phyloP scores from a whole-genome alignment of 805 yeast genomes.

The Candida palmyrensis region DNA sequence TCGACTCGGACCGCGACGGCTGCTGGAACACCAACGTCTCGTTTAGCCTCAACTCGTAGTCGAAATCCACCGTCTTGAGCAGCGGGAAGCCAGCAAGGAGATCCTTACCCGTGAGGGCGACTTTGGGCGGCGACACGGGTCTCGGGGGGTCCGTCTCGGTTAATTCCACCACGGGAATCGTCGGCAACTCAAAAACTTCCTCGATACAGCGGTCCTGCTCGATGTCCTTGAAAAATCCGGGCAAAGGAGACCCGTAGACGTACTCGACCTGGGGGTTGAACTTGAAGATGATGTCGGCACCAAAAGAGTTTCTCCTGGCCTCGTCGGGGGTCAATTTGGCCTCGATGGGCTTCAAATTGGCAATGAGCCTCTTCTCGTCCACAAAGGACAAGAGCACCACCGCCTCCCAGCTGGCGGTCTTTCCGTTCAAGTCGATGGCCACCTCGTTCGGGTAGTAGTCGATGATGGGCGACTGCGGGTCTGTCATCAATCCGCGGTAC shows the following conservation, averaged over 20 bases:
- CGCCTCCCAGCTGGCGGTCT: constrained; percentile 96
- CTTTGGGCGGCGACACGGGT: constrained; percentile 51
- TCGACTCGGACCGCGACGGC: constrained; percentile 78
- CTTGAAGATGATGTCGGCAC: constrained; percentile 60
- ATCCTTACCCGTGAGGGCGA: constrained; percentile 65
- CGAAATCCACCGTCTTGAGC: constrained; percentile 63
- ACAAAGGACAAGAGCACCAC: constrained; percentile 91
- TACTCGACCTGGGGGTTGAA: constrained; percentile 73
- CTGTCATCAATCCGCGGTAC: constrained; percentile 80
- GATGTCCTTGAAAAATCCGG: constrained; percentile 71
- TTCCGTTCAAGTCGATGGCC: constrained; percentile 87
- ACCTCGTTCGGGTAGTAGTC: constrained; percentile 91
- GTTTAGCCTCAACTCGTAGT: constrained; percentile 47
- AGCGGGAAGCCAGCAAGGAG: constrained; percentile 90
- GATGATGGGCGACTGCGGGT: constrained; percentile 75
- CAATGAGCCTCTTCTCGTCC: constrained; percentile 69
- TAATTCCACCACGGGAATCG: constrained; percentile 33
- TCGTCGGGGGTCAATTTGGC: constrained; percentile 64
- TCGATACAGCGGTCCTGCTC: constrained; percentile 78
- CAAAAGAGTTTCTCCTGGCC: constrained; percentile 65
- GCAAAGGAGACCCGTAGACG: constrained; percentile 69
- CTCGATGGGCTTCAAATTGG: constrained; percentile 67
- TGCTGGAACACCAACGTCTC: constrained; percentile 77
- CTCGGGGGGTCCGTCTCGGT: constrained; percentile 44
- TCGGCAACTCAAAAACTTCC: constrained; percentile 48